phyloP scores from a whole-genome alignment of 2,329 filamentous ascomycete genomes.

The Massarina eburnea region DNA sequence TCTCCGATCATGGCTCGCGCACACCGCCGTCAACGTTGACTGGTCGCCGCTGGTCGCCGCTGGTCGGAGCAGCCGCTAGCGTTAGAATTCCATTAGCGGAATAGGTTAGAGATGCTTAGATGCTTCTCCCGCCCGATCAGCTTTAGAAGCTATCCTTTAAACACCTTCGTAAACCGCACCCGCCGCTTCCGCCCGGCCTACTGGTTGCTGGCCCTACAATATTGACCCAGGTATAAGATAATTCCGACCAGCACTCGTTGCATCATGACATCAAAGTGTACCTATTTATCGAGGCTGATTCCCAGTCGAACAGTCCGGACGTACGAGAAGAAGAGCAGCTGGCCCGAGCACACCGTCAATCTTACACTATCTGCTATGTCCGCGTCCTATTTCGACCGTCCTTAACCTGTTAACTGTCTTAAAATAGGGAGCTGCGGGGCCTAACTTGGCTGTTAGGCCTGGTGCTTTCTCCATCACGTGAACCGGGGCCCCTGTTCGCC shows the following conservation, averaged over 20 bases:
- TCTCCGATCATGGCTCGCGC: background rate
- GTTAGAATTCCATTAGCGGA: background rate
- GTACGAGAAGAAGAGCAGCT: background rate
- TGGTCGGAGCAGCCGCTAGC: slow-evolving; percentile 3
- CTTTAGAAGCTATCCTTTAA: too few relatives aligned
- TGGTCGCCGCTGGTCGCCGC: too few relatives aligned
- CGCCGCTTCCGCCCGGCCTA: too few relatives aligned
- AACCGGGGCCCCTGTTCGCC: slow-evolving; percentile 2
- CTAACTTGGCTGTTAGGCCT: slow-evolving; percentile 10
- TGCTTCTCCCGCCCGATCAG: background rate
- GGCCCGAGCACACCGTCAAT: background rate
- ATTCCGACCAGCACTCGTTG: background rate
- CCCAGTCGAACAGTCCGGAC: background rate
- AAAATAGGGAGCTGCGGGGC: slow-evolving; percentile 12
- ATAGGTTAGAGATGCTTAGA: background rate
- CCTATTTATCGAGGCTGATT: background rate
- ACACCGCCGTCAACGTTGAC: background rate
- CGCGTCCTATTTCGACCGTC: slow-evolving; percentile 4
- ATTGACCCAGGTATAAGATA: too few relatives aligned
- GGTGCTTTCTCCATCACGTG: slow-evolving; percentile 11
- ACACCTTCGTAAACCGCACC: too few relatives aligned
- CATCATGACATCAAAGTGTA: slow-evolving; percentile 1
- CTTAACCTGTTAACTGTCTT: slow-evolving; percentile 6
- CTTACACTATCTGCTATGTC: slow-evolving; percentile 12
- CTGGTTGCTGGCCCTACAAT: too few relatives aligned